Base-by-base conservation (phyloP, 2,329 filamentous ascomycete genomes). In the Gremmenia infestans region DNA sequence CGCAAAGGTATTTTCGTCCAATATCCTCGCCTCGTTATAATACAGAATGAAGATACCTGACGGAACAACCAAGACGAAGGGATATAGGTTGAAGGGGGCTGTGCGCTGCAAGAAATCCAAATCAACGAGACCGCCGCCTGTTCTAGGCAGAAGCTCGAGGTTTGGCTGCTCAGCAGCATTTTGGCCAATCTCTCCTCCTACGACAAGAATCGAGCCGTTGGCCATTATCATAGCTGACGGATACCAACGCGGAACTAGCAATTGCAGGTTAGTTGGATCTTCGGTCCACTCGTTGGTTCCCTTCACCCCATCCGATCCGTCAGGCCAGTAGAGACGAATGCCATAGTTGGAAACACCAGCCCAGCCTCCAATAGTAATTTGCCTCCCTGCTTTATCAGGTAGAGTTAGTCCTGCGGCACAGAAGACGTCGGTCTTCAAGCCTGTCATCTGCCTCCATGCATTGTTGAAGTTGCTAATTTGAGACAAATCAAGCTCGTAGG, bases 281-380 rank as follows among this genome's bases (percentile, higher is more conserved):
- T 87, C 83, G 53, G 85, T 72, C 83, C 83, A 87, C 66, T 86
- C 81, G 58, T 86, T 87, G 46, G 72, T 74, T 25, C 83, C 80
- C 36, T 76, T 71, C 25, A 79, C 74, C 23, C 85, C 84, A 1
- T 76, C 71, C 1, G 75, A 76, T 35, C 83, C 83, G 67, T 86
- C 80, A 2, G 83, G 83, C 58, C 73, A 76, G 68, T 86, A 86
- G 17, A 86, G 69, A 37, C 83, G 79, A 47, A 88, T 74, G 45
- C 85, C 83, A 55, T 79, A 82, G 1, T 82, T 81, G 0, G 83
- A 84, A 45, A 80, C 76, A 4, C 78, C 77, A 8, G 83, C 82
- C 85, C 86, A 88, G n/a, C 85, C 83, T 51, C 85, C 84, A 48
- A 88, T 73, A 53, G 81, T 86, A 62, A 88, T 74, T 67, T 86